Percentiles rank a stretch among this genome's conserved stretches.
Evolutionary conservation across 2,329 filamentous ascomycete species (phyloP).

Genomic region (Sphaceloma murrayae): DNA sequence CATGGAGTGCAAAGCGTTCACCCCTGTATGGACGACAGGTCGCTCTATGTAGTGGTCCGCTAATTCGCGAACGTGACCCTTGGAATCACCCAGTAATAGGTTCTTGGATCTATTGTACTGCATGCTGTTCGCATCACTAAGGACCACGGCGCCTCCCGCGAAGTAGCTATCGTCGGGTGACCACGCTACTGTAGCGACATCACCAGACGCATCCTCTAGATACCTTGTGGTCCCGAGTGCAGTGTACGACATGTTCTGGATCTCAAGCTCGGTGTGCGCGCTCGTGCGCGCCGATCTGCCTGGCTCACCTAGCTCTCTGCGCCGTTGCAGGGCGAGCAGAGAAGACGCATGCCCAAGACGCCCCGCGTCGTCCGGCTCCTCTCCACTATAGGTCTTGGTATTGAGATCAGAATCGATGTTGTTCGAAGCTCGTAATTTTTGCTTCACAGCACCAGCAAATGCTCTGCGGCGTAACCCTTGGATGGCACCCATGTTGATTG

Average conservation of each 20-base stretch:
- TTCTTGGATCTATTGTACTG: slow-evolving; percentile 52
- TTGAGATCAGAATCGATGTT: neutral
- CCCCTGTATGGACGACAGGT: slow-evolving; percentile 30
- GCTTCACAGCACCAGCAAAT: neutral
- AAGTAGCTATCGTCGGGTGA: slow-evolving; percentile 45
- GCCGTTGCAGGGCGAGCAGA: neutral
- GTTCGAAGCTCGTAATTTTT: neutral
- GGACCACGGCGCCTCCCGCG: slow-evolving; percentile 48
- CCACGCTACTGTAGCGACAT: slow-evolving; percentile 50
- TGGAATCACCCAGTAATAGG: slow-evolving; percentile 43
- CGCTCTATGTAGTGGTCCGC: slow-evolving; percentile 43
- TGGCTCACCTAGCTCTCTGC: slow-evolving; percentile 4
- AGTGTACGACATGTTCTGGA: slow-evolving; percentile 27
- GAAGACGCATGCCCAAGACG: neutral
- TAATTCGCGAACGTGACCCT: slow-evolving; percentile 41
- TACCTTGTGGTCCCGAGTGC: slow-evolving; percentile 37
- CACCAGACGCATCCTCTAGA: slow-evolving; percentile 51
- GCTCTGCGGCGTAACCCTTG: neutral
- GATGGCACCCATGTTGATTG: neutral
- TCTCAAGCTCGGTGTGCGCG: slow-evolving; percentile 22
- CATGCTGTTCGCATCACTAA: slow-evolving; percentile 47
- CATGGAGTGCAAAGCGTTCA: slow-evolving; percentile 39
- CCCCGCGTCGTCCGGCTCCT: too few species aligned
- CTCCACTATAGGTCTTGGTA: too few species aligned
- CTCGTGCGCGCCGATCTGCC: neutral